Evolutionary conservation across 169 alveolate genomes (phyloP), one percentile per base, ranked within the genome.

Genomic region (Pseudocohnilembus persalinus): DNA sequence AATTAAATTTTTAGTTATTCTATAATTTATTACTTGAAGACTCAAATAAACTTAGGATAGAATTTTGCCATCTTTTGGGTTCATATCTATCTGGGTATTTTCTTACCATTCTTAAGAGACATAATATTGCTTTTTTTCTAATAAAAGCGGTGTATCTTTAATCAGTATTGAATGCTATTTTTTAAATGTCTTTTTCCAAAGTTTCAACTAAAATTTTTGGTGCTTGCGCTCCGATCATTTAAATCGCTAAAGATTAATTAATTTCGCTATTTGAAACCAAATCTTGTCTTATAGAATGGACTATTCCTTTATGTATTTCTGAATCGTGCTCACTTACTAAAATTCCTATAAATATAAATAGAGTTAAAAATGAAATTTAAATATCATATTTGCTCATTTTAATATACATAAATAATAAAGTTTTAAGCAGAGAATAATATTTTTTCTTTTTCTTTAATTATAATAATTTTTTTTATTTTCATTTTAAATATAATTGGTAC

Each of bases 171-270:
- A 89, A 74, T 1, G 91, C 92, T 35, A 93, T 84, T 81, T 77
- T 89, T 63, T 90, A 74, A 76, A 95, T 89, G 68, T 94, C 97
- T n/a, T 90, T 88, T 81, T 89, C 92, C 63, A 96, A 88, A 63
- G 90, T 83, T 64, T 94, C 97, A 25, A 91, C 90, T 26, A 95
- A 72, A 31, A 93, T 96, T 63, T 77, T 90, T 76, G 94, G 96
- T 28, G 93, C 95, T 73, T 89, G 84, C 84, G 95, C 92, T 28
- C 97, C 96, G 32, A 92, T 87, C 88, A 88, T 89, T 82, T 92
- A 92, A 49, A 96, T 93, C 0, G 98, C 98, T 64, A 96, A 87
- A 15, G 96, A 93, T 35, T 92, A 84, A 33, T 94, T 89, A 49
- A 92, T 91, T 75, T 85, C 90, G 74, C 80, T 80, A 33, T 32